Conservation (phyloP, 306 rosid genomes). For the Quercus parvula region DNA sequence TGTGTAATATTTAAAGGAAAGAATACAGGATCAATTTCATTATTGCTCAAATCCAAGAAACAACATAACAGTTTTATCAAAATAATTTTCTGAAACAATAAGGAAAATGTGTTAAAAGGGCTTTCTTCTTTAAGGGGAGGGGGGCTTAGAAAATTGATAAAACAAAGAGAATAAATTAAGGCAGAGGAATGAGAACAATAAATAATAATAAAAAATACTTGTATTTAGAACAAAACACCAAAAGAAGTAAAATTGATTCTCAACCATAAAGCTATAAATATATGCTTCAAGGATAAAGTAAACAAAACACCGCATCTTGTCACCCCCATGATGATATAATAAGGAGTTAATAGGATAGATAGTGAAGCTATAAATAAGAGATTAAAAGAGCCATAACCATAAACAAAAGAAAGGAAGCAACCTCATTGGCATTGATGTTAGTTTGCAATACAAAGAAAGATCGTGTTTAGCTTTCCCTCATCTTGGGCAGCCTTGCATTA, state of each 20-base stretch:
- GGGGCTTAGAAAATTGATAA: background rate
- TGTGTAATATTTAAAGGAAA: background rate
- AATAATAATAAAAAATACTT: background rate
- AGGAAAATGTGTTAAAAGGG: background rate
- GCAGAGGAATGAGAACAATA: conserved; percentile 9
- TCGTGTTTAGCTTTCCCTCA: conserved; percentile 82
- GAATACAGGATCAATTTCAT: background rate
- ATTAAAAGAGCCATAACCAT: background rate
- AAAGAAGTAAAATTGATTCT: conserved; percentile 6
- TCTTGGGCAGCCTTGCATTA: conserved; percentile 86
- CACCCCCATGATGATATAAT: background rate
- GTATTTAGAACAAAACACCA: conserved; percentile 1
- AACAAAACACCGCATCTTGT: background rate
- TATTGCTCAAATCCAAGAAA: background rate
- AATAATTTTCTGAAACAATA: background rate
- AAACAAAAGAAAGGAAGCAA: background rate
- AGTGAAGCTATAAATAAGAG: too few species aligned
- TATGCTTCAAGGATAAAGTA: background rate
- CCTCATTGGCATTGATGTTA: conserved; percentile 99
- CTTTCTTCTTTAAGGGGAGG: too few species aligned
- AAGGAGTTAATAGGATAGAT: too few species aligned
- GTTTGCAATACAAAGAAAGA: conserved; percentile 97
- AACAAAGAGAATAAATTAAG: background rate
- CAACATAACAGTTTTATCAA: background rate
- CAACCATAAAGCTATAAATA: conserved; percentile 6